Conservation (phyloP, 2,329 filamentous ascomycete species). For the Calycina marina region DNA sequence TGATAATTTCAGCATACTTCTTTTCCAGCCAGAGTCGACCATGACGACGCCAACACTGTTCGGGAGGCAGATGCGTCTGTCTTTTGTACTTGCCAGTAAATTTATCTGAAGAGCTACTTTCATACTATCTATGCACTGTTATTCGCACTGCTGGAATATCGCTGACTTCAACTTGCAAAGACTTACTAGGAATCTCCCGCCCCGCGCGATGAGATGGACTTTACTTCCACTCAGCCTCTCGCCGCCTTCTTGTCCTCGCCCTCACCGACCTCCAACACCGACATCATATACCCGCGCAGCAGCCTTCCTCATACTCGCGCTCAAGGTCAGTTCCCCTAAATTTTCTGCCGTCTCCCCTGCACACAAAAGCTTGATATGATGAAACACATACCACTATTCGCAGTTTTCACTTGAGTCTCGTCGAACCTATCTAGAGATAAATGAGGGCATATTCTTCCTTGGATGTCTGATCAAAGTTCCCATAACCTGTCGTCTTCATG, state of each 20-base stretch:
- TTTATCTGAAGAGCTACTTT: slow-evolving; percentile 47
- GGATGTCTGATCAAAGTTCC: slow-evolving; percentile 47
- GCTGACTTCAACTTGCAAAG: no score
- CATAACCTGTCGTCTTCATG: no score
- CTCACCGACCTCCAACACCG: no score
- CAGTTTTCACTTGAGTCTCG: slow-evolving; percentile 75
- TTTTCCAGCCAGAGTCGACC: slow-evolving; percentile 78
- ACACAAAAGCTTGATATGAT: slow-evolving; percentile 36
- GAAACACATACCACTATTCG: slow-evolving; percentile 68
- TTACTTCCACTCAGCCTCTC: no score
- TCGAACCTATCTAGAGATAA: slow-evolving; percentile 48
- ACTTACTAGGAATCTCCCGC: no score
- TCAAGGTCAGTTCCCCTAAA: slow-evolving; percentile 7
- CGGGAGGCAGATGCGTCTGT: slow-evolving; percentile 24
- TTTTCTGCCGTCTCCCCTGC: slow-evolving; percentile 2
- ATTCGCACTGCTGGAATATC: slow-evolving; percentile 14
- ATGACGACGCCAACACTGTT: slow-evolving; percentile 61
- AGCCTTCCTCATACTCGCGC: no score
- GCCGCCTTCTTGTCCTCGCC: no score
- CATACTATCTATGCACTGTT: slow-evolving; percentile 2
- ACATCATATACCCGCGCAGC: no score
- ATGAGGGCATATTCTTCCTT: slow-evolving; percentile 60
- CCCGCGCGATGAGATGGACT: no score
- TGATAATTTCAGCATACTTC: slow-evolving; percentile 53
- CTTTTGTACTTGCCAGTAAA: slow-evolving; percentile 91